These are phyloP conservation scores for Achaetomiella virescens DNA, from an alignment of 495 filamentous ascomycete species.

Conservation along the genomic window DNA sequence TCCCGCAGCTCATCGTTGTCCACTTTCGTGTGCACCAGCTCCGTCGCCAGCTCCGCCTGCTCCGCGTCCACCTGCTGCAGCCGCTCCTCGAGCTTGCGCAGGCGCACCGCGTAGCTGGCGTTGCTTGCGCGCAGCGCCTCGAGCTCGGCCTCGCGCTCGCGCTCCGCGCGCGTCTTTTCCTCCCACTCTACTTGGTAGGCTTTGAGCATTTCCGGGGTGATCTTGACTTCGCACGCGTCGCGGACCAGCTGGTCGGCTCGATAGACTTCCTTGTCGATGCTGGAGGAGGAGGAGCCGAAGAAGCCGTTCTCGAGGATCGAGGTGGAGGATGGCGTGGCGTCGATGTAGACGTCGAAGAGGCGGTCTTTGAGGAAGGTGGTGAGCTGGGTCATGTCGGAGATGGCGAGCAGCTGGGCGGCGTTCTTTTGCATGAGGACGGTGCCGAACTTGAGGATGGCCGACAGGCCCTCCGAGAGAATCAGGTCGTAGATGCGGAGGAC, in stretches of 20 bases:
- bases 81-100: slow-evolving; percentile 79
- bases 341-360: slow-evolving; percentile 94
- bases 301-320: slow-evolving; percentile 94
- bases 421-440: slow-evolving; percentile 96
- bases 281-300: slow-evolving; percentile 80
- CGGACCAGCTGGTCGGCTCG: slow-evolving; percentile 87
- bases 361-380: slow-evolving; percentile 88
- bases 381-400: slow-evolving; percentile 83
- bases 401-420: slow-evolving; percentile 63
- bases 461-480: slow-evolving; percentile 89
- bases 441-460: slow-evolving; percentile 87
- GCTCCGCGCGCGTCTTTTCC: slow-evolving; percentile 70
- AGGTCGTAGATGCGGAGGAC: slow-evolving; percentile 96
- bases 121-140: slow-evolving; percentile 64
- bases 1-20: slow-evolving; percentile 86
- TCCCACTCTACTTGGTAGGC: slow-evolving; percentile 86
- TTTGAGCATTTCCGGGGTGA: slow-evolving; percentile 72
- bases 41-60: slow-evolving; percentile 85
- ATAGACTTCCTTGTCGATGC: slow-evolving; percentile 90
- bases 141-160: slow-evolving; percentile 77
- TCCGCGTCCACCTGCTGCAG: slow-evolving; percentile 86
- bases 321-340: slow-evolving; percentile 76
- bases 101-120: slow-evolving; percentile 55
- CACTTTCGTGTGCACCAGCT: slow-evolving; percentile 85
- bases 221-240: slow-evolving; percentile 85